Base-by-base conservation (phyloP, 495 filamentous ascomycete genomes). In the Lindgomyces ingoldianus region DNA sequence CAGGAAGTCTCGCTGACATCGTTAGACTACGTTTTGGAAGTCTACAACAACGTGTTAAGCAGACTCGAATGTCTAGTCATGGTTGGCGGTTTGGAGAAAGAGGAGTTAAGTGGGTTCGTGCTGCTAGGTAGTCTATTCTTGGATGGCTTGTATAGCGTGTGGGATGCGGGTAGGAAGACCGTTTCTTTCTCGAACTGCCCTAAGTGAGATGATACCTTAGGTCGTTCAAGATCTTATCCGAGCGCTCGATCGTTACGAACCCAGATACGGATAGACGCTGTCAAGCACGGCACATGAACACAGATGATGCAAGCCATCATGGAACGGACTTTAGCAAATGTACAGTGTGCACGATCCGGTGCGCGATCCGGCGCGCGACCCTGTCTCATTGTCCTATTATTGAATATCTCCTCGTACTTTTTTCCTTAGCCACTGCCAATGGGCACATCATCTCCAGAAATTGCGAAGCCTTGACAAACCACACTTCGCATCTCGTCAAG, bases 81-180 rank as follows among this genome's bases (percentile, higher is more conserved):
- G 57, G 30, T 62, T 46, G 33, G 30, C 41, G 58, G 36, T 19
- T 24, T 55, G 41, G 60, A 49, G 2, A 18, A 54, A 24, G 29
- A 62, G 21, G 29, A 16, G 14, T 27, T 9, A 16, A 54, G 54
- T 27, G 51, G 51, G 14, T 56, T 30, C 29, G 51, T 63, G 49
- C 36, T 56, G 24, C 60, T 63, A 27, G 60, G 60, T 2, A 42
- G 10, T 24, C 60, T 50, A 24, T 63, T 56, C 27, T 49, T 63
- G 16, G 36, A 63, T 49, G 60, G 60, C 2, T 19, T 63, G 42
- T 55, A 55, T 63, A 56, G 50, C 30, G 60, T 55, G 1, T 63
- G 36, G 36, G 51, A 63, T 49, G 51, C 60, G 27, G 42, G 24
- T 22, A 47, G 41, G 44, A 24, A 39, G 25, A 55, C 39, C 14